Percentiles rank a stretch among this genome's conserved stretches.
Evolutionary conservation across 345 rosid genomes (phyloP).

Genomic region (Eucalyptus decipiens): DNA sequence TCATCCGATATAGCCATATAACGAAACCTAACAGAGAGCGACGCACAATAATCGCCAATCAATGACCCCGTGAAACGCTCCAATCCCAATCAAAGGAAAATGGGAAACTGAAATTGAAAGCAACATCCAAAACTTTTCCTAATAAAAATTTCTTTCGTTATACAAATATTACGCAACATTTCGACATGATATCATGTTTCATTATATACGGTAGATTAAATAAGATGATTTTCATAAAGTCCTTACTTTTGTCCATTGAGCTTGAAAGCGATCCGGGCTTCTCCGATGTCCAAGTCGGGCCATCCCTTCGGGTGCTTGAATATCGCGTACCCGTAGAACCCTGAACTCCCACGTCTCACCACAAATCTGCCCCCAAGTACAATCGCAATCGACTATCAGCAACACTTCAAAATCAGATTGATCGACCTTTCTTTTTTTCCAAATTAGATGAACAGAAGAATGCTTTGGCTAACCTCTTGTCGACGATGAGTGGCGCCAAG

Average conservation of each 20-base stretch:
- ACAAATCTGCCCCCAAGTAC: neutral
- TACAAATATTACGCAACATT: neutral
- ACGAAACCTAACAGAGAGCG: constrained; percentile 8
- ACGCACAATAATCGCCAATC: neutral
- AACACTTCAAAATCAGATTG: neutral
- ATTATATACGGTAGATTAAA: too few species aligned
- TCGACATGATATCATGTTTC: too few species aligned
- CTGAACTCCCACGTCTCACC: neutral
- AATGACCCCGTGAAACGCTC: neutral
- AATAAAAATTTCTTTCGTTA: neutral
- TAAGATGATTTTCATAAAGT: neutral
- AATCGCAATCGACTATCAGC: neutral
- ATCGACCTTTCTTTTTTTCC: neutral
- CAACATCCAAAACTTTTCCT: neutral
- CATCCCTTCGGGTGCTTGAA: neutral
- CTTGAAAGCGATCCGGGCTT: neutral
- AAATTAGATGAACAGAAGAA: too few species aligned
- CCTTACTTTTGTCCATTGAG: neutral
- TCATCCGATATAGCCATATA: constrained; percentile 25
- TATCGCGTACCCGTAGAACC: neutral
- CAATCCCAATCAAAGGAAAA: neutral
- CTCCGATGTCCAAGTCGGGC: neutral
- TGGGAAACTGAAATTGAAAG: too few species aligned
- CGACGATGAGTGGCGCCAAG: neutral
- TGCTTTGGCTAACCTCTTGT: neutral